Base-by-base conservation (phyloP, 192 early-diverging fungal species). In the Geranomyces variabilis region DNA sequence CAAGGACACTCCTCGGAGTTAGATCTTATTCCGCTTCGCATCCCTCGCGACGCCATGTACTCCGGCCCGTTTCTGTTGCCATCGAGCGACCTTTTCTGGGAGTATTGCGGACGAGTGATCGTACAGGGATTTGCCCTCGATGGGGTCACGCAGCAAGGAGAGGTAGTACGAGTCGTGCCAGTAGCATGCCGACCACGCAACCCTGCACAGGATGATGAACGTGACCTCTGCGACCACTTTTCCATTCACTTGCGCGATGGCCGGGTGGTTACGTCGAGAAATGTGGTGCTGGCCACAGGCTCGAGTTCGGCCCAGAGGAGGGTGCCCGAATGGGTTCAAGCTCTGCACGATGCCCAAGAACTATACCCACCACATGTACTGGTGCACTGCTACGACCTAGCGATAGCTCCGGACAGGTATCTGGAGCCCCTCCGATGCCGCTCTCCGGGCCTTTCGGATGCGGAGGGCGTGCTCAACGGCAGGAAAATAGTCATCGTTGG, bases 121-220 rank as follows among this genome's bases (percentile, higher is more conserved):
- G 56, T 58, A 22, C 9, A 58, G 10, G 56, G 56, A 17, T 58
- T 58, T 58, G 56, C 56, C 13, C 28, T 58, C 13, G 13, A 58
- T 9, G 56, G 22, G 10, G 9, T 58, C 22, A 22, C 22, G 10
- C 21, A 58, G 9, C 56, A 19, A 24, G 46, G 46, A 19, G 19
- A 47, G 12, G 46, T 47, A 19, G 46, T 19, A 10, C 10, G 19
- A 19, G 19, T 47, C 10, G 19, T 10, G 46, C 46, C 46, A 47
- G 46, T 47, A 47, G 46, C 10, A 47, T 47, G 46, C 46, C 46
- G 46, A 10, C 10, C 10, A 19, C 46, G 12, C 19, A 19, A 19
- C 10, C 46, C 12, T 47, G 46, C 12, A 47, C 46, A 47, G 19
- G 19, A 47, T 47, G 46, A 47, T 10, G 12, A 47, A n/a, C n/a